A percentile compares a stretch with the other conserved stretches of the same genome.
These are phyloP conservation scores for Colletotrichum phormii DNA, from an alignment of 2,329 filamentous ascomycete genomes.

Conservation along the genomic window DNA sequence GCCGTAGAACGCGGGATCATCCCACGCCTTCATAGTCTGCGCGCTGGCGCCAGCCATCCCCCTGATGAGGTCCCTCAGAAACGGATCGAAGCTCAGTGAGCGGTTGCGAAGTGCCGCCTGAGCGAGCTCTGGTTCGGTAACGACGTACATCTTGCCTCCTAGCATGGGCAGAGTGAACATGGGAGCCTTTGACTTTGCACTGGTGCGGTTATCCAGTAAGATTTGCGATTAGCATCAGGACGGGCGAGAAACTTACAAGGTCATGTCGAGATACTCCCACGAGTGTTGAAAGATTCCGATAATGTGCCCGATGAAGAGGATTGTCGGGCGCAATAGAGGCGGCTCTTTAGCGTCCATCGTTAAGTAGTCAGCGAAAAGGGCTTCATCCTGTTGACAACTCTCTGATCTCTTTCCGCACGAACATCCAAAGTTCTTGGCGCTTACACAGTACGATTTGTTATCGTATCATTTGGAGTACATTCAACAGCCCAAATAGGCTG, in stretches of 20 bases:
- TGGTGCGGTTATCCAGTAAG: not conserved
- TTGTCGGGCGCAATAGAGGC: conserved; percentile 51
- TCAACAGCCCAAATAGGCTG: too few species aligned
- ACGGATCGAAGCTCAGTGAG: conserved; percentile 55
- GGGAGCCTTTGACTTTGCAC: conserved; percentile 23
- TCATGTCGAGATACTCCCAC: conserved; percentile 48
- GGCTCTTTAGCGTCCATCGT: conserved; percentile 52
- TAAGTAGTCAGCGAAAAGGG: not conserved
- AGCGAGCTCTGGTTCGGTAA: conserved; percentile 53
- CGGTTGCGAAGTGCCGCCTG: conserved; percentile 52
- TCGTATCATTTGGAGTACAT: too few species aligned
- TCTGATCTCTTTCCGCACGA: too few species aligned
- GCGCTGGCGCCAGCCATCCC: conserved; percentile 50
- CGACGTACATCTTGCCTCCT: conserved; percentile 55
- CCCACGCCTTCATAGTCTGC: conserved; percentile 42
- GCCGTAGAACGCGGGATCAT: not conserved
- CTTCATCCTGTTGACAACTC: too few species aligned
- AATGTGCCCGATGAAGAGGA: conserved; percentile 61
- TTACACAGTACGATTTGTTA: too few species aligned
- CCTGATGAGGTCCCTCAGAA: conserved; percentile 51
- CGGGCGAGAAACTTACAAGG: conserved; percentile 46
- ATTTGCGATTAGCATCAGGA: not conserved
- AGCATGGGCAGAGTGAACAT: conserved; percentile 59
- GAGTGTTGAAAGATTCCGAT: conserved; percentile 53
- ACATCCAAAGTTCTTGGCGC: too few species aligned